Evolutionary conservation across 257 asterid species (phyloP).

Genomic region (Phtheirospermum japonicum): DNA sequence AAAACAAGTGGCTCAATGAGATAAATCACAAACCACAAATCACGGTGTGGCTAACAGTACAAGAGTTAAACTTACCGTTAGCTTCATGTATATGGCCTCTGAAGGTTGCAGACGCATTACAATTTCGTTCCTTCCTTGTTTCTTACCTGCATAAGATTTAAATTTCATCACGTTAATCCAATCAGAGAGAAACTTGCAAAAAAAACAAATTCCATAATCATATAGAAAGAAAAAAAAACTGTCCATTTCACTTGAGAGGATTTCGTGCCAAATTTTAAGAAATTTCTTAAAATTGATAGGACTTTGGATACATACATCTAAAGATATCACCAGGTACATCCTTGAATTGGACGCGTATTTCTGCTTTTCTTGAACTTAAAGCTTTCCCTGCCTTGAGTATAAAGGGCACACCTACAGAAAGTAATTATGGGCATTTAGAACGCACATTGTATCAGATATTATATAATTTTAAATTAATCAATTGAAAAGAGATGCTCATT

Average conservation of each 20-base stretch:
- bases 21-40: neutral
- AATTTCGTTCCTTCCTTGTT: conserved; percentile 91
- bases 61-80: conserved; percentile 52
- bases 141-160: conserved; percentile 52
- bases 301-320: conserved; percentile 46
- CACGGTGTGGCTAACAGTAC: neutral
- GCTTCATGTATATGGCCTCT: conserved; percentile 98
- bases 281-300: neutral
- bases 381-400: conserved; percentile 99
- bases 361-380: conserved; percentile 89
- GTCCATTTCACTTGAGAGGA: neutral
- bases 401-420: conserved; percentile 90
- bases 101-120: conserved; percentile 97
- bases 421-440: conserved; percentile 8
- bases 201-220: conserved; percentile 1
- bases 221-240: conserved; percentile 9
- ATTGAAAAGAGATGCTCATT: neutral
- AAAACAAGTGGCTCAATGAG: neutral
- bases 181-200: too few relatives aligned
- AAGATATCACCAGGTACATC: conserved; percentile 98
- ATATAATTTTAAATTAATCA: neutral
- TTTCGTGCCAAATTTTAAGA: neutral
- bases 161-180: conserved; percentile 6
- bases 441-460: neutral
- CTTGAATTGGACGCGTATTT: conserved; percentile 90